Percentiles rank a stretch among this genome's conserved stretches.
These are phyloP conservation scores for Grifola frondosa DNA, from an alignment of 1,284 basidiomycete genomes.

Conservation along the genomic window DNA sequence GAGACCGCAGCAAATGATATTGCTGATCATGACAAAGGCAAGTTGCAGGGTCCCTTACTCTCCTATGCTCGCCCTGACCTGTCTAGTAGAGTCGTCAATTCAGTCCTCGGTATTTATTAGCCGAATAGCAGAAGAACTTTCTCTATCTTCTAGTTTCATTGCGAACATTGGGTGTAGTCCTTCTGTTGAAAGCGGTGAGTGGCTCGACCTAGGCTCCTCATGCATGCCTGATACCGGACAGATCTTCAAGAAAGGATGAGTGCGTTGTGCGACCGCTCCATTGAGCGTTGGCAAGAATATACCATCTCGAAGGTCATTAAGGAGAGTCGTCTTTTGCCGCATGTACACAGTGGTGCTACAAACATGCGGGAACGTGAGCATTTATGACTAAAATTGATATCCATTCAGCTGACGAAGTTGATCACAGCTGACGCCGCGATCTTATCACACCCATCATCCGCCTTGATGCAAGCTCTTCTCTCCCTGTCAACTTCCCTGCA, in stretches of 20 bases:
- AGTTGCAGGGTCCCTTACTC: not conserved
- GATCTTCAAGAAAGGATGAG: slow-evolving; percentile 44
- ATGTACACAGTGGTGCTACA: too few relatives aligned
- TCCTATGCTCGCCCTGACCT: not conserved
- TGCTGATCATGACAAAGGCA: slow-evolving; percentile 36
- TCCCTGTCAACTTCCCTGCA: slow-evolving; percentile 54
- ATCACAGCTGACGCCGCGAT: slow-evolving; percentile 5
- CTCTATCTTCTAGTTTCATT: slow-evolving; percentile 10
- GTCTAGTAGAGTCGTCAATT: slow-evolving; percentile 19
- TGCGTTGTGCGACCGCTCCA: slow-evolving; percentile 41
- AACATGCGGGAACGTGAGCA: too few relatives aligned
- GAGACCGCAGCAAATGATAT: slow-evolving; percentile 33
- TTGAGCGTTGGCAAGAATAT: slow-evolving; percentile 49
- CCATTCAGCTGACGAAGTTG: slow-evolving; percentile 8
- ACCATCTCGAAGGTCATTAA: slow-evolving; percentile 35
- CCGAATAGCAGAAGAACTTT: slow-evolving; percentile 36
- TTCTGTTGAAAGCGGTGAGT: slow-evolving; percentile 38
- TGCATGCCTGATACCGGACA: slow-evolving; percentile 22
- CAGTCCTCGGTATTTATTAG: slow-evolving; percentile 40
- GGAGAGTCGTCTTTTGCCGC: too few relatives aligned
- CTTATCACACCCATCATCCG: slow-evolving; percentile 48
- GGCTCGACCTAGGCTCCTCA: slow-evolving; percentile 3
- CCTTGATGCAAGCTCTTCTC: slow-evolving; percentile 53
- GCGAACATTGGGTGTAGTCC: slow-evolving; percentile 36
- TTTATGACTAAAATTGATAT: too few relatives aligned